A percentile compares a stretch with the other conserved stretches of the same genome.
Evolutionary conservation across 2,329 filamentous ascomycete genomes (phyloP).

Genomic region (Thelonectria discophora): DNA sequence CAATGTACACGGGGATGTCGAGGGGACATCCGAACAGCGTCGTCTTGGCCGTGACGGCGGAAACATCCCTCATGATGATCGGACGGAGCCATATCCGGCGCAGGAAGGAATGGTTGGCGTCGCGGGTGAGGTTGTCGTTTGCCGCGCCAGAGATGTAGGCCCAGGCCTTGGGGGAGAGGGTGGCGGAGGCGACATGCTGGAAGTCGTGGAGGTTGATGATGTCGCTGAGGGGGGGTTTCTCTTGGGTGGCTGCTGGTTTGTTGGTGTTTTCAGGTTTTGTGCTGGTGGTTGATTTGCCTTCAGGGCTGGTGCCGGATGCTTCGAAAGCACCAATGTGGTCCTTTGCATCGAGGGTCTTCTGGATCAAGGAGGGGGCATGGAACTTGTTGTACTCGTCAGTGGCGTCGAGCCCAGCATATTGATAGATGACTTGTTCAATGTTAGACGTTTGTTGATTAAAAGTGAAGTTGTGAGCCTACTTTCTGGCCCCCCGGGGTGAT

Average conservation of each 20-base stretch:
- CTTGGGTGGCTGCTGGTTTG: too few relatives aligned
- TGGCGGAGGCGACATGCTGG: conserved; percentile 30
- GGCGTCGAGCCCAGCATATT: conserved; percentile 40
- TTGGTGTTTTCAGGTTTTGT: background rate
- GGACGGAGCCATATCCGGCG: conserved; percentile 40
- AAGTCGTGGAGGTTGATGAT: conserved; percentile 43
- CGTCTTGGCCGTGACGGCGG: conserved; percentile 24
- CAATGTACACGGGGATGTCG: conserved; percentile 36
- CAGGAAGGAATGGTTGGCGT: conserved; percentile 32
- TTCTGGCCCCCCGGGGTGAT: conserved; percentile 37
- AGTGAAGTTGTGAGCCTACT: conserved; percentile 20
- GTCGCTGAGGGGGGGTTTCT: conserved; percentile 21
- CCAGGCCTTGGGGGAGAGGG: conserved; percentile 34
- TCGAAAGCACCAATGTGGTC: conserved; percentile 4
- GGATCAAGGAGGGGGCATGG: conserved; percentile 37
- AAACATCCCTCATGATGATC: conserved; percentile 32
- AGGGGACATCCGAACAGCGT: conserved; percentile 32
- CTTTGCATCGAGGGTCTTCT: conserved; percentile 24
- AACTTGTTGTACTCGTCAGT: conserved; percentile 37
- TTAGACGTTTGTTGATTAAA: background rate
- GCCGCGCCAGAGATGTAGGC: conserved; percentile 39
- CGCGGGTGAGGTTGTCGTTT: conserved; percentile 39
- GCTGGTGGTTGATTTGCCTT: background rate
- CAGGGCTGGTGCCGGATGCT: background rate
- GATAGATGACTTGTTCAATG: conserved; percentile 34